phyloP scores from a whole-genome alignment of 2,329 filamentous ascomycete genomes.

The Ophiostoma triangulosporum region DNA sequence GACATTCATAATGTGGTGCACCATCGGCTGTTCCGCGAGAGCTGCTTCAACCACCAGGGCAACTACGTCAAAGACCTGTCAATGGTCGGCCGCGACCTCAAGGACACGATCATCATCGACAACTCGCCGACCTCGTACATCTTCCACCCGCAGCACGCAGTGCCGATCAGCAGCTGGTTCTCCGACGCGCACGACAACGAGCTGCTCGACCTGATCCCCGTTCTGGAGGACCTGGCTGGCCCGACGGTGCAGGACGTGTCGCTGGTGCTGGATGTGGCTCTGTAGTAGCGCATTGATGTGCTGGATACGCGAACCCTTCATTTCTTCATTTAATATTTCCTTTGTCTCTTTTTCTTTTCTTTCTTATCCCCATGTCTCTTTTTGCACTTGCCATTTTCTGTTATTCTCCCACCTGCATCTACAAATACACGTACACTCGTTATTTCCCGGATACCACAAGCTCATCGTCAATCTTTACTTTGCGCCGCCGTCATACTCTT shows the following conservation, averaged over 20 bases:
- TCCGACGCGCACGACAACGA: conserved; percentile 99
- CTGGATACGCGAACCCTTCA: too few relatives aligned
- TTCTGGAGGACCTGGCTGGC: conserved; percentile 90
- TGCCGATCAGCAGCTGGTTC: conserved; percentile 99
- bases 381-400: background rate
- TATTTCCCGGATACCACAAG: conserved; percentile 5
- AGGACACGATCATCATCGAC: conserved; percentile 98
- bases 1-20: conserved; percentile 97
- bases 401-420: background rate
- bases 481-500: too few relatives aligned
- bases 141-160: conserved; percentile 96
- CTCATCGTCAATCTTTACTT: too few relatives aligned
- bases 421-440: conserved; percentile 1
- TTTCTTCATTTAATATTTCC: background rate
- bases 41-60: conserved; percentile 97
- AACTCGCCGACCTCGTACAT: conserved; percentile 99
- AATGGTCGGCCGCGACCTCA: conserved; percentile 86
- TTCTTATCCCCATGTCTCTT: conserved; percentile 8
- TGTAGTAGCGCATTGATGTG: too few relatives aligned
- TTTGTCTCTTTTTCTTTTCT: conserved; percentile 6
- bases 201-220: conserved; percentile 89
- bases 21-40: conserved; percentile 91
- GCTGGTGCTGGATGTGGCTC: conserved; percentile 85
- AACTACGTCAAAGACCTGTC: conserved; percentile 99
- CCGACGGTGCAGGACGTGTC: conserved; percentile 88